Conservation (phyloP, 331 rosid genomes). For the Arachis monticola region DNA sequence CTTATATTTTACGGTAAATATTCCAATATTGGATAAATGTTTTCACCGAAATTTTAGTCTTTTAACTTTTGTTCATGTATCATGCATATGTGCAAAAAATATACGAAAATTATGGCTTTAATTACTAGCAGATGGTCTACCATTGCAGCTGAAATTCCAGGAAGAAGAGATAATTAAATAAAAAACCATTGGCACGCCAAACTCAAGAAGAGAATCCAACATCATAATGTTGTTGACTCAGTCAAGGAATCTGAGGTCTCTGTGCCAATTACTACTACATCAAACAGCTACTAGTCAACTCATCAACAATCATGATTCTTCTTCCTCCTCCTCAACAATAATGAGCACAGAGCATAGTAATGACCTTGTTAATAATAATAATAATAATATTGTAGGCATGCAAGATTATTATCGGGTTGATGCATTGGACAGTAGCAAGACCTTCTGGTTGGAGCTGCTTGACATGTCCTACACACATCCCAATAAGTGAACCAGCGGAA, state of each 20-base stretch:
- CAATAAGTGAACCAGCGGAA: conserved; percentile 10
- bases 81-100: no score
- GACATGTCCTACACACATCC: background rate
- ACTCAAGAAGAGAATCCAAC: conserved; percentile 47
- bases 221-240: background rate
- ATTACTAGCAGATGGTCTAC: conserved; percentile 55
- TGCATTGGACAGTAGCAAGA: background rate
- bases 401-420: conserved; percentile 7
- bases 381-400: background rate
- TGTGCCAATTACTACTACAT: background rate
- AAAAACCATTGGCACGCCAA: conserved; percentile 74
- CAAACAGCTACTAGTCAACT: background rate
- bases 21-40: no score
- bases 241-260: background rate
- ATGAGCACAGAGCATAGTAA: background rate
- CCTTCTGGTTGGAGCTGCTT: conserved; percentile 48
- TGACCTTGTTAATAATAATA: background rate
- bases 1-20: no score
- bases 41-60: no score
- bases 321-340: conserved; percentile 18
- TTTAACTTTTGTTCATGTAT: no score
- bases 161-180: conserved; percentile 70
- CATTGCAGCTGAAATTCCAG: conserved; percentile 58
- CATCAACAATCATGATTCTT: conserved; percentile 1
- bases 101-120: background rate